Evolutionary conservation across 176 grass and related monocot species (phyloP).

Genomic region (Musa itinerans): DNA sequence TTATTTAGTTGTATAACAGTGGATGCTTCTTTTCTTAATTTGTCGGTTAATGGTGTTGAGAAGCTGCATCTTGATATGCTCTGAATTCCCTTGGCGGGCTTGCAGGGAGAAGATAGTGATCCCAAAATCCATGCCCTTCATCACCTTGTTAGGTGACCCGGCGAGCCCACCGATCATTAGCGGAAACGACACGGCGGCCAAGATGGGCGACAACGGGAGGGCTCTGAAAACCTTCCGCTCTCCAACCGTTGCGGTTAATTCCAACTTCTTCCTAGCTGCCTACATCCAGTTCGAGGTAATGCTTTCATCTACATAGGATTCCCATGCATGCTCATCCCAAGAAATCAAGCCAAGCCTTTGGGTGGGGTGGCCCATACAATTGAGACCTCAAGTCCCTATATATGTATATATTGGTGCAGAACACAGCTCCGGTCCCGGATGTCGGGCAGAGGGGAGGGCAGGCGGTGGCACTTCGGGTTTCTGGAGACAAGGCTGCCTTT

Average conservation of each 20-base stretch:
- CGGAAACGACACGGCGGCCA: slow-evolving; percentile 37
- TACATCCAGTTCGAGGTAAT: slow-evolving; percentile 31
- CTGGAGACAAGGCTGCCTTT: slow-evolving; percentile 35
- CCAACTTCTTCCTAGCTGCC: slow-evolving; percentile 40
- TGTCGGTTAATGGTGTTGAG: neutral
- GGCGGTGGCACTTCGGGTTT: slow-evolving; percentile 44
- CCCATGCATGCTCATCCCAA: neutral
- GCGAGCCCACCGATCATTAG: slow-evolving; percentile 29
- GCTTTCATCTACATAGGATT: neutral
- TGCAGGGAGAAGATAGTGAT: slow-evolving; percentile 35
- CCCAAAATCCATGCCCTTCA: slow-evolving; percentile 32
- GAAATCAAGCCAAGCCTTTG: too few species aligned
- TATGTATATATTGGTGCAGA: neutral
- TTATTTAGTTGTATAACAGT: too few species aligned
- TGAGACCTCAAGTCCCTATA: too few species aligned
- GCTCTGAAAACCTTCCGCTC: slow-evolving; percentile 29
- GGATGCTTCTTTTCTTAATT: too few species aligned
- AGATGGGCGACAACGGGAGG: slow-evolving; percentile 16
- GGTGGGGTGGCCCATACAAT: too few species aligned
- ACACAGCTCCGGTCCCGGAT: slow-evolving; percentile 21
- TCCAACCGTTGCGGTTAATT: slow-evolving; percentile 29
- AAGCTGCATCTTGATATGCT: neutral
- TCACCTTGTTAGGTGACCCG: slow-evolving; percentile 28
- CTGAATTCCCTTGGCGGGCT: neutral
- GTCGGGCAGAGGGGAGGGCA: slow-evolving; percentile 34